phyloP scores from a whole-genome alignment of 1,284 basidiomycete genomes.

The Stygiomarasmius scandens region DNA sequence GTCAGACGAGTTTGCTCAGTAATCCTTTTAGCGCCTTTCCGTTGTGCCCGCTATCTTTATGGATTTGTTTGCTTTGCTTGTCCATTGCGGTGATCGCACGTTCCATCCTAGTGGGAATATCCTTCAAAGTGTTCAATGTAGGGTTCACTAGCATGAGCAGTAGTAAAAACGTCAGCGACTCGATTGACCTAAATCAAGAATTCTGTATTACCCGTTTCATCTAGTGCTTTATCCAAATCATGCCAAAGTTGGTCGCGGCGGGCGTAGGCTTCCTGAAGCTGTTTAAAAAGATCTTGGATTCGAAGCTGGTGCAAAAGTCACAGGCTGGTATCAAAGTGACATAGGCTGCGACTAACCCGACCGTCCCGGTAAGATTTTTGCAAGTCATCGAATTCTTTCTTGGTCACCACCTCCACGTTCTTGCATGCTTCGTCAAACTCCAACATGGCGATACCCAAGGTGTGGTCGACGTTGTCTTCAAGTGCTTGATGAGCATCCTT shows the following conservation, averaged over 20 bases:
- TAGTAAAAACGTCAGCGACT: not conserved
- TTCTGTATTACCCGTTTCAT: constrained; percentile 10
- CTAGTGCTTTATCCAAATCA: constrained; percentile 12
- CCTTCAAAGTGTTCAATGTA: constrained; percentile 7
- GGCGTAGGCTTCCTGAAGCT: constrained; percentile 12
- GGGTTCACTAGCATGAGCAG: constrained; percentile 9
- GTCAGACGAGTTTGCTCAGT: constrained; percentile 30
- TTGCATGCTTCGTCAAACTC: constrained; percentile 58
- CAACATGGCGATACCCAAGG: constrained; percentile 48
- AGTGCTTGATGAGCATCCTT: constrained; percentile 44
- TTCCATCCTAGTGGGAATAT: constrained; percentile 14
- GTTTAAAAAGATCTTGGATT: constrained; percentile 12
- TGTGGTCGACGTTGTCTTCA: constrained; percentile 50
- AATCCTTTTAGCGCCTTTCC: constrained; percentile 29
- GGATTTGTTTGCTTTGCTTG: constrained; percentile 18
- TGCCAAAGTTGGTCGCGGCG: constrained; percentile 17
- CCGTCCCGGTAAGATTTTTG: constrained; percentile 39
- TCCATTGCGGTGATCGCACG: constrained; percentile 12
- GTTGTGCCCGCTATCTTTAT: constrained; percentile 13
- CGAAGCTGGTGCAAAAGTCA: not conserved
- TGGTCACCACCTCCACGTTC: constrained; percentile 45
- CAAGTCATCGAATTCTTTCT: constrained; percentile 46
- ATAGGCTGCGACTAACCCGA: constrained; percentile 33
- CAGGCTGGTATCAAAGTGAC: not conserved
- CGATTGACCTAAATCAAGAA: not conserved